phyloP scores from a whole-genome alignment of 257 asterid genomes.

The Solanum habrochaites region DNA sequence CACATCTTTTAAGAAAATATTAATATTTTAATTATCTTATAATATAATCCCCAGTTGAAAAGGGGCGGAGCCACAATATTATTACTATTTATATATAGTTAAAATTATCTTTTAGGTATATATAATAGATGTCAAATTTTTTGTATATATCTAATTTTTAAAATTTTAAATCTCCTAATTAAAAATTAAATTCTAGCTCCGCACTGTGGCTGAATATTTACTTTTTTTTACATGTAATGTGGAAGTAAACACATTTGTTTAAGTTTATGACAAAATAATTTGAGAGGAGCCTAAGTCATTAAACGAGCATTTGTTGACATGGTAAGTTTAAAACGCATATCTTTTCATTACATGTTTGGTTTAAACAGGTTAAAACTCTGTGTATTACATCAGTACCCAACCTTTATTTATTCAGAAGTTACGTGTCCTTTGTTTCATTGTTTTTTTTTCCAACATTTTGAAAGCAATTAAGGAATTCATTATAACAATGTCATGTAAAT shows the following conservation, averaged over 20 bases:
- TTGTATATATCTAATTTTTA: fast-evolving
- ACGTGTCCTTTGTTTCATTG: background rate
- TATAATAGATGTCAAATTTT: fast-evolving
- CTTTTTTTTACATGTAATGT: background rate
- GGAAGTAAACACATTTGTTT: too few relatives aligned
- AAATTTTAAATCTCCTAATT: fast-evolving
- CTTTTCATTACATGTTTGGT: background rate
- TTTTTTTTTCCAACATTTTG: background rate
- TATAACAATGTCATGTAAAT: constrained; percentile 15
- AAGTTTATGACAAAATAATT: background rate
- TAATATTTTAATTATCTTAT: too few relatives aligned
- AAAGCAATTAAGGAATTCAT: background rate
- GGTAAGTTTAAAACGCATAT: background rate
- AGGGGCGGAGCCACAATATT: too few relatives aligned
- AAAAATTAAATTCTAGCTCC: too few relatives aligned
- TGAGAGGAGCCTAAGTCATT: too few relatives aligned
- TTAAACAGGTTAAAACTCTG: background rate
- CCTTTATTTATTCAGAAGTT: background rate
- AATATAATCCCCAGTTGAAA: too few relatives aligned
- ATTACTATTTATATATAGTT: too few relatives aligned
- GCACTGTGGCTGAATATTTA: too few relatives aligned
- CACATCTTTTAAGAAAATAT: too few relatives aligned
- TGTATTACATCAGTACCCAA: background rate
- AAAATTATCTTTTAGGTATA: too few relatives aligned
- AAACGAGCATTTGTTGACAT: background rate